phyloP scores from a whole-genome alignment of 129 eudicot species.

The Rutidosis leptorrhynchoides region DNA sequence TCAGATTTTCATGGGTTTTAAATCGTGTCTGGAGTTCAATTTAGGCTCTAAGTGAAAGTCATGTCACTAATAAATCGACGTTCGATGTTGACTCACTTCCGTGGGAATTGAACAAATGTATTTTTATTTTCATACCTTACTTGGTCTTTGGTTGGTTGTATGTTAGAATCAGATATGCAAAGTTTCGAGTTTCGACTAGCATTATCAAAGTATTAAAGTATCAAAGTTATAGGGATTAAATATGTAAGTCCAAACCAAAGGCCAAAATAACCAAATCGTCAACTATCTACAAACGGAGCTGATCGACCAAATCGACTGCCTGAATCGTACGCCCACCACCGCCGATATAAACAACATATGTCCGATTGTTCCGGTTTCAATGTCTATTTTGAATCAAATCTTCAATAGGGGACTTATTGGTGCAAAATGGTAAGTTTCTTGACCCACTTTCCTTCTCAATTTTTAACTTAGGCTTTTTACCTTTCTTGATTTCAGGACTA shows the following conservation, averaged over 20 bases:
- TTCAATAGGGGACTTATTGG: slow-evolving; percentile 87
- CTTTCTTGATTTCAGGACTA: background rate
- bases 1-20: no score
- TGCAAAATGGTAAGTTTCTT: slow-evolving; percentile 65
- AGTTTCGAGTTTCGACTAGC: background rate
- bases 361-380: slow-evolving; percentile 24
- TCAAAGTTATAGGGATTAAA: slow-evolving; percentile 24
- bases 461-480: background rate
- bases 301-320: slow-evolving; percentile 18
- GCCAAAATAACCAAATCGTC: slow-evolving; percentile 25
- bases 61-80: no score
- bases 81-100: no score
- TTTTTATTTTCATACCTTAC: no score
- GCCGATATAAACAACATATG: background rate
- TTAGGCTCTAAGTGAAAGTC: no score
- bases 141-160: no score
- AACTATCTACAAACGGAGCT: slow-evolving; percentile 26
- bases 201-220: background rate
- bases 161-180: no score
- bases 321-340: slow-evolving; percentile 1
- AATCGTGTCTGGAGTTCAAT: no score
- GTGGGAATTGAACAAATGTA: no score
- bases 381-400: slow-evolving; percentile 88
- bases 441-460: slow-evolving; percentile 11
- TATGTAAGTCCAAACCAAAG: slow-evolving; percentile 5